These are phyloP conservation scores for Talaromyces sp. DNA, from an alignment of 2,329 filamentous ascomycete species.

Conservation along the genomic window DNA sequence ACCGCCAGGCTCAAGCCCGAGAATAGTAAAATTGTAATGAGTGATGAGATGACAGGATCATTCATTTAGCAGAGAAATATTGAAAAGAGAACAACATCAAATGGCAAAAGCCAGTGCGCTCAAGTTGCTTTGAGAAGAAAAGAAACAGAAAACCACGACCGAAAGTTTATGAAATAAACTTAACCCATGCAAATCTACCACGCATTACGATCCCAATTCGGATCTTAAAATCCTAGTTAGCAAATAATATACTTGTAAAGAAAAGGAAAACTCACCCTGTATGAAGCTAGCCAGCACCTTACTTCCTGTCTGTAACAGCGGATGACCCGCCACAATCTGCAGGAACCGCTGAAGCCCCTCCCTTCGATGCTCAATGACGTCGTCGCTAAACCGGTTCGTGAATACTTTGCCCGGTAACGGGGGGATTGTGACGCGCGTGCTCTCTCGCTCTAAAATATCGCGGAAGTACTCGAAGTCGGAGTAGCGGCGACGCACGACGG, in stretches of 20 bases:
- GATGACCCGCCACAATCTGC: conserved; percentile 96
- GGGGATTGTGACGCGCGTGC: conserved; percentile 90
- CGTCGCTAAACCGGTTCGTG: conserved; percentile 95
- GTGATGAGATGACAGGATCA: background rate
- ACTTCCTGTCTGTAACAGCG: conserved; percentile 93
- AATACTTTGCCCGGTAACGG: conserved; percentile 97
- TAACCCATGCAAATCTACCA: conserved; percentile 58
- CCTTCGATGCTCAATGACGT: conserved; percentile 92
- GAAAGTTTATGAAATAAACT: background rate
- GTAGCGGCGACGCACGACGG: conserved; percentile 87
- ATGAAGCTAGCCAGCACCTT: conserved; percentile 96
- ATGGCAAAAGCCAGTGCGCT: conserved; percentile 6
- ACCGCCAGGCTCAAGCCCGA: background rate
- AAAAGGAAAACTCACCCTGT: conserved; percentile 67
- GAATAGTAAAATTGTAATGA: conserved; percentile 1
- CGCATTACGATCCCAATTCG: conserved; percentile 82
- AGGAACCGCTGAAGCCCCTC: conserved; percentile 93
- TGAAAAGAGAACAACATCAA: background rate
- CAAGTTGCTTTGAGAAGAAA: conserved; percentile 2
- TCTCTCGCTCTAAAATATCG: conserved; percentile 95
- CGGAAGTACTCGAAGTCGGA: conserved; percentile 99
- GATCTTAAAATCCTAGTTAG: conserved; percentile 40
- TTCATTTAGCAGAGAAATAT: background rate
- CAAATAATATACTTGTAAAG: background rate
- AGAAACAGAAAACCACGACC: too few relatives aligned